A percentile compares a stretch with the other conserved stretches of the same genome.
Conservation (phyloP, 495 filamentous ascomycete species). For the Annulohypoxylon nitens region DNA sequence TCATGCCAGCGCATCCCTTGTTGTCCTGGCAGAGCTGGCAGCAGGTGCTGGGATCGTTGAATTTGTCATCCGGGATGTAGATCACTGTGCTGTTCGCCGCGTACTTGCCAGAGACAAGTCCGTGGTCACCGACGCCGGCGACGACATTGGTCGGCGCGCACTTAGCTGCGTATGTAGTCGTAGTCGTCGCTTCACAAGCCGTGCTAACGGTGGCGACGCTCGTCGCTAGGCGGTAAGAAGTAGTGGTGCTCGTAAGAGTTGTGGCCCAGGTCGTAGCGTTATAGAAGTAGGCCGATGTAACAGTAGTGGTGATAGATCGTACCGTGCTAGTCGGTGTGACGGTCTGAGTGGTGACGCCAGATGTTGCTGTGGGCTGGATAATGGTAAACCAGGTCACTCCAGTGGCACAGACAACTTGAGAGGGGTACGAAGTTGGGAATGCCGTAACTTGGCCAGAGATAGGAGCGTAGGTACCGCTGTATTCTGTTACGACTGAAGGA, state of each 20-base stretch:
- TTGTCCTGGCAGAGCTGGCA: slow-evolving; percentile 59
- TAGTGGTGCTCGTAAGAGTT: slow-evolving; percentile 29
- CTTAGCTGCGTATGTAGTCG: slow-evolving; percentile 42
- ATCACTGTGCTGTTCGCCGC: slow-evolving; percentile 39
- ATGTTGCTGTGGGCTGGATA: slow-evolving; percentile 37
- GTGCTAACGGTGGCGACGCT: slow-evolving; percentile 27
- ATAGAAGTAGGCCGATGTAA: not conserved
- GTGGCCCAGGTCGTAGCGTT: slow-evolving; percentile 27
- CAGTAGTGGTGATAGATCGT: slow-evolving; percentile 26
- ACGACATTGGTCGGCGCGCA: slow-evolving; percentile 49
- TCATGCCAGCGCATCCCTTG: slow-evolving; percentile 67
- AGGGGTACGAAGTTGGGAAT: slow-evolving; percentile 37
- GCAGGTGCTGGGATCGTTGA: slow-evolving; percentile 37
- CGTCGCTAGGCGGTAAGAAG: slow-evolving; percentile 28
- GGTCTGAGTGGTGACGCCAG: slow-evolving; percentile 36
- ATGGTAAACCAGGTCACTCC: slow-evolving; percentile 25
- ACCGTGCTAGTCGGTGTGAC: slow-evolving; percentile 39
- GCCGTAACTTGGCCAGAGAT: slow-evolving; percentile 40
- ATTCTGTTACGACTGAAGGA: slow-evolving; percentile 45
- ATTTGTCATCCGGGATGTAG: slow-evolving; percentile 36
- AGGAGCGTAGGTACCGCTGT: slow-evolving; percentile 44
- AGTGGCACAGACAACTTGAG: slow-evolving; percentile 37
- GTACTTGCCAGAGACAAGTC: slow-evolving; percentile 38
- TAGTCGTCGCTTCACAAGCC: slow-evolving; percentile 39
- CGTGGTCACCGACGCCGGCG: slow-evolving; percentile 37